Evolutionary conservation across 805 yeast genomes (phyloP).

Genomic region (Candida hungchunana): DNA sequence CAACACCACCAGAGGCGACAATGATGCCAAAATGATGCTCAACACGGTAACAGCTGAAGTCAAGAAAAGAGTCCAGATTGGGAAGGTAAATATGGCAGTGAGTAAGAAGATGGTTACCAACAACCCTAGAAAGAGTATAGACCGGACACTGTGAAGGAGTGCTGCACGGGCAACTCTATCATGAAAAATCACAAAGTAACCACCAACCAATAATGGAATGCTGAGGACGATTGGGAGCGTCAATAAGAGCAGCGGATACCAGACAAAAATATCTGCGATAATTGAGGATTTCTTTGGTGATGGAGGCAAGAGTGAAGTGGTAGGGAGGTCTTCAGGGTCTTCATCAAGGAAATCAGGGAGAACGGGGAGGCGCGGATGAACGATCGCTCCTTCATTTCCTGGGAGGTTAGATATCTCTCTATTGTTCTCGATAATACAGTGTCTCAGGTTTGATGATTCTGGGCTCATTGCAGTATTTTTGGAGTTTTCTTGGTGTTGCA

Average conservation of each 20-base stretch:
- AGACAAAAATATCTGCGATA: neutral
- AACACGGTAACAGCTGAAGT: neutral
- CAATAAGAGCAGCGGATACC: constrained; percentile 1
- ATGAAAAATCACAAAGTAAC: constrained; percentile 3
- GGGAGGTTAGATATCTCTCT: no score
- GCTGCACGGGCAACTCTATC: constrained; percentile 3
- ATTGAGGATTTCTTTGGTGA: no score
- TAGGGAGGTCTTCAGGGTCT: no score
- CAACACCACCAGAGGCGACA: neutral
- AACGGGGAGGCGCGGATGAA: no score
- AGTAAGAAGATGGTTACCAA: constrained; percentile 1
- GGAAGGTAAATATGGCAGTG: constrained; percentile 2
- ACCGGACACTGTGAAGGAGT: constrained; percentile 1
- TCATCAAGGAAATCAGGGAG: no score
- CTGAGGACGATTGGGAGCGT: neutral
- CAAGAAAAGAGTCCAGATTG: constrained; percentile 3
- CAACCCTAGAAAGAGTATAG: constrained; percentile 1
- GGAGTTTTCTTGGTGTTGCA: no score
- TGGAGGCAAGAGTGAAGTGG: no score
- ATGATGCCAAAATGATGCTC: neutral
- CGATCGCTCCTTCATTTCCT: no score
- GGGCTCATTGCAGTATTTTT: no score
- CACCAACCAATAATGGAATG: neutral
- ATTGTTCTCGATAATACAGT: no score
- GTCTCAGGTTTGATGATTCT: no score